Conservation (phyloP, 2,329 filamentous ascomycete genomes). For the Fusarium chlamydosporum region DNA sequence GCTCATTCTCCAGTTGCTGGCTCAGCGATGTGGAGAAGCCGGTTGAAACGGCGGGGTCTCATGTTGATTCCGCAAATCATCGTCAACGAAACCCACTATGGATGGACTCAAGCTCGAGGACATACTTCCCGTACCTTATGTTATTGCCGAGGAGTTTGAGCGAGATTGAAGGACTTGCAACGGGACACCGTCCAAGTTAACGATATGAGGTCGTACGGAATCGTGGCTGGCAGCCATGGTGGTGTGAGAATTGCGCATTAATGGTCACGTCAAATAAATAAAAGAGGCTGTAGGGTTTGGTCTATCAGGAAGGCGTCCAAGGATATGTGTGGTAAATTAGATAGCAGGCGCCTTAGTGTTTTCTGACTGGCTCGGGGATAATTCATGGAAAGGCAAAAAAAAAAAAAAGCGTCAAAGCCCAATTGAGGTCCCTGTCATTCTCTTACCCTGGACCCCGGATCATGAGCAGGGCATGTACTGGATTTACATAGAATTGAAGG, state of each 20-base stretch:
- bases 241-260: constrained; percentile 20
- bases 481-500: neutral
- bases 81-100: constrained; percentile 22
- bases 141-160: neutral
- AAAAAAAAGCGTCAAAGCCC: constrained; percentile 5
- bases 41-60: constrained; percentile 48
- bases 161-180: neutral
- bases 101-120: constrained; percentile 4
- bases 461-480: constrained; percentile 20
- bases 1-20: constrained; percentile 39
- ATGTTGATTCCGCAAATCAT: constrained; percentile 37
- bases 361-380: constrained; percentile 8
- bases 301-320: constrained; percentile 21
- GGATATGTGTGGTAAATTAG: neutral
- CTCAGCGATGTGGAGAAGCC: constrained; percentile 46
- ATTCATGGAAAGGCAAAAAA: neutral
- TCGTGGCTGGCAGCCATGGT: constrained; percentile 15
- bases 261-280: constrained; percentile 13
- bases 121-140: neutral
- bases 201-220: constrained; percentile 7
- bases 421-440: constrained; percentile 26
- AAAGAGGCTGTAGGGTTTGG: constrained; percentile 37
- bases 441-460: constrained; percentile 36
- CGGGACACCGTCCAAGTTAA: neutral
- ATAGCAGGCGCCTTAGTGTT: neutral